Conservation (phyloP, 78 protist species). For the Polysphondylium violaceum region DNA sequence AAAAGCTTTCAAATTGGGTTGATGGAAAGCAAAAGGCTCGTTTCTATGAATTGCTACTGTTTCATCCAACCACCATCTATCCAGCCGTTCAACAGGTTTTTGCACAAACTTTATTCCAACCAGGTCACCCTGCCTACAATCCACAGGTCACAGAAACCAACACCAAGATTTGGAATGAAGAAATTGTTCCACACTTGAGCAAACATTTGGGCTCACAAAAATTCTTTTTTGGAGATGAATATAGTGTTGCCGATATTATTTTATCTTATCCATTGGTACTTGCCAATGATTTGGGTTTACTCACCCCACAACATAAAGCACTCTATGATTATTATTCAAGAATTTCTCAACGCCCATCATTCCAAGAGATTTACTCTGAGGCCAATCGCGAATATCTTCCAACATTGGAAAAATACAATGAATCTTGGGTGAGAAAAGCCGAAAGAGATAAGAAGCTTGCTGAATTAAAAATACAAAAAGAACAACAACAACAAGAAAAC, state of each 20-base stretch:
- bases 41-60: constrained; percentile 16
- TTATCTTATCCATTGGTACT: too few relatives aligned
- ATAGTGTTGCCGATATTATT: constrained; percentile 18
- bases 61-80: constrained; percentile 17
- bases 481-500: too few relatives aligned
- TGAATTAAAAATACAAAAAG: too few relatives aligned
- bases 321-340: not conserved
- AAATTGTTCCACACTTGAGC: constrained; percentile 15
- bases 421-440: not conserved
- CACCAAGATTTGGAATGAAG: not conserved
- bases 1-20: constrained; percentile 6
- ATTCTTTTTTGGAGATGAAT: constrained; percentile 19
- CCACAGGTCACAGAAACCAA: not conserved
- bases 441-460: not conserved
- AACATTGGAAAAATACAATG: not conserved
- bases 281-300: not conserved
- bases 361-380: not conserved
- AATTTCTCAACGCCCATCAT: not conserved
- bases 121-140: not conserved
- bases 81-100: constrained; percentile 3
- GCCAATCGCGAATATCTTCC: constrained; percentile 5
- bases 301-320: not conserved
- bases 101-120: not conserved
- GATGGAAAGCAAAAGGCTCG: not conserved
- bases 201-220: not conserved